A percentile compares a stretch with the other conserved stretches of the same genome.
phyloP scores from a whole-genome alignment of 169 alveolate species.

The Cyclospora cayetanensis region DNA sequence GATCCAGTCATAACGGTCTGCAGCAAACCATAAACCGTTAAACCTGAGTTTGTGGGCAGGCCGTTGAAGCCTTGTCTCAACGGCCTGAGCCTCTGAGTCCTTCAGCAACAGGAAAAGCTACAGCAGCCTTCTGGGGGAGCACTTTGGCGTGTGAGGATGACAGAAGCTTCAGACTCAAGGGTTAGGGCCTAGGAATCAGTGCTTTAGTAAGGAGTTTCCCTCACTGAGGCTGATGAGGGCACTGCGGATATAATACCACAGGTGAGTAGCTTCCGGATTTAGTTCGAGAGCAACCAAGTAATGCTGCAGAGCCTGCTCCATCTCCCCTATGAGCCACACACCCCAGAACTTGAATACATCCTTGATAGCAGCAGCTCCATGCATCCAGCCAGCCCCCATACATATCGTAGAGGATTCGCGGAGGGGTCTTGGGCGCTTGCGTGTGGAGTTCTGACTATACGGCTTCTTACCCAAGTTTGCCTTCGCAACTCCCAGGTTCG shows the following conservation, averaged over 20 bases:
- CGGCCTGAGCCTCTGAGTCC: not conserved
- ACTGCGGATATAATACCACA: conserved; percentile 85
- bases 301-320: conserved; percentile 79
- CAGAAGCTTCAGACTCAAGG: not conserved
- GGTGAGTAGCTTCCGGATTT: conserved; percentile 87
- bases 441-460: not conserved
- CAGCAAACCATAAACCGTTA: conserved; percentile 1
- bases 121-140: not conserved
- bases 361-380: not conserved
- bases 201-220: not conserved
- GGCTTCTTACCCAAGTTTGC: conserved; percentile 74
- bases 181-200: conserved; percentile 2
- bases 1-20: conserved; percentile 48
- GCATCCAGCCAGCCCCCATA: not conserved
- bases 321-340: conserved; percentile 61
- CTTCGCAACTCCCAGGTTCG: conserved; percentile 87
- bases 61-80: not conserved
- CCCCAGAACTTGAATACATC: conserved; percentile 44
- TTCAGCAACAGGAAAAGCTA: not conserved
- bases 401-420: not conserved
- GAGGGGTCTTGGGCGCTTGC: not conserved
- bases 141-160: not conserved
- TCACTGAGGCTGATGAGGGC: conserved; percentile 77
- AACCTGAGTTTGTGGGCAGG: not conserved
- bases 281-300: conserved; percentile 84